Conservation (phyloP, 169 alveolate species). For the Eimeria zaria region DNA sequence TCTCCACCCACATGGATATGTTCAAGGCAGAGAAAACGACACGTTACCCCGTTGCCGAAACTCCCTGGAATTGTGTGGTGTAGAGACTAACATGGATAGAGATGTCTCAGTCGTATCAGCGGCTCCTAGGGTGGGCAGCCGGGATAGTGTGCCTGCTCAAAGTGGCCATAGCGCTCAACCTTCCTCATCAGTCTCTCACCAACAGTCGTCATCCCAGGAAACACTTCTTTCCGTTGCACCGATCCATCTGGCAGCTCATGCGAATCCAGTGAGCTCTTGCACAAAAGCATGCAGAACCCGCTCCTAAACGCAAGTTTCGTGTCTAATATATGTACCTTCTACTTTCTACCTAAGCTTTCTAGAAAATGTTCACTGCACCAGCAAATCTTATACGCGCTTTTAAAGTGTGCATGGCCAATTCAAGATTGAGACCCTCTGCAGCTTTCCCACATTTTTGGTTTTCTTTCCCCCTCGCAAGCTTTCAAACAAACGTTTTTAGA, state of each 20-base stretch:
- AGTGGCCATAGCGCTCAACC: not conserved
- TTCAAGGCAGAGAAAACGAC: not conserved
- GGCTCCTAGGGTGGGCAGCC: not conserved
- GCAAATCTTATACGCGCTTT: not conserved
- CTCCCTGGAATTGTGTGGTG: not conserved
- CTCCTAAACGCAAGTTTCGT: not conserved
- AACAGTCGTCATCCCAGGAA: not conserved
- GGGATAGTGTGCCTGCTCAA: not conserved
- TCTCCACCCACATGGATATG: not conserved
- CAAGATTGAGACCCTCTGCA: not conserved
- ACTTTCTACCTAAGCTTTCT: not conserved
- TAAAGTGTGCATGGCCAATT: not conserved
- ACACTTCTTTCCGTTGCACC: not conserved
- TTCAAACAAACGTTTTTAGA: not conserved
- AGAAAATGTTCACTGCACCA: not conserved
- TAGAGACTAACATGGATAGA: not conserved
- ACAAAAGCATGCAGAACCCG: not conserved
- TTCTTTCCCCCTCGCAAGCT: not conserved
- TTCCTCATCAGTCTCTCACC: not conserved
- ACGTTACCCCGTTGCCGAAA: not conserved
- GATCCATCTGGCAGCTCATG: not conserved
- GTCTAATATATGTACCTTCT: not conserved
- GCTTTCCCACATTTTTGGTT: not conserved
- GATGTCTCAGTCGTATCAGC: not conserved
- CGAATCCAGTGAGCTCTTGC: constrained; percentile 5